A percentile compares a stretch with the other conserved stretches of the same genome.
Evolutionary conservation across 2,329 filamentous ascomycete genomes (phyloP).

Genomic region (Arthrobotrys sphaeroides): DNA sequence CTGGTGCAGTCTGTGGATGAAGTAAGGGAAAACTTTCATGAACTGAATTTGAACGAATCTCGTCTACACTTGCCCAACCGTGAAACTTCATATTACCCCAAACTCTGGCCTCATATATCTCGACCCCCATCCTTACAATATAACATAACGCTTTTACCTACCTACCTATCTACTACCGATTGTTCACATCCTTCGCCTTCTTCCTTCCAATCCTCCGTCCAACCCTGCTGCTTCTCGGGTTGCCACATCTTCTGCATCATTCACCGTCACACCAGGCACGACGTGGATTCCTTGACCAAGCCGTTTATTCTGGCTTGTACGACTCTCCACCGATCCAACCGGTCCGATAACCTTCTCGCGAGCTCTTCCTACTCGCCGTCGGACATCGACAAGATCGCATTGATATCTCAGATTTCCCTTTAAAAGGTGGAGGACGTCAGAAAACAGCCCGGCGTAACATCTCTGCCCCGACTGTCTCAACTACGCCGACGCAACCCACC

Average conservation of each 20-base stretch:
- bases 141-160: not conserved
- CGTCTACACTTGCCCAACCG: slow-evolving; percentile 47
- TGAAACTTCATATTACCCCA: slow-evolving; percentile 13
- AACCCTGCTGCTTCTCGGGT: slow-evolving; percentile 37
- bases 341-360: slow-evolving; percentile 26
- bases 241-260: slow-evolving; percentile 48
- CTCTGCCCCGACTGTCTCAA: slow-evolving; percentile 32
- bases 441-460: slow-evolving; percentile 36
- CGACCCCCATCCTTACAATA: slow-evolving; percentile 7
- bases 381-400: slow-evolving; percentile 26
- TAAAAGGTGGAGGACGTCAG: slow-evolving; percentile 25
- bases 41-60: slow-evolving; percentile 38
- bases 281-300: slow-evolving; percentile 48
- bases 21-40: slow-evolving; percentile 48
- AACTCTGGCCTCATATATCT: slow-evolving; percentile 21
- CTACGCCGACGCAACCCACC: slow-evolving; percentile 22
- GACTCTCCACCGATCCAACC: slow-evolving; percentile 31
- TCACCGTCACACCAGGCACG: slow-evolving; percentile 41
- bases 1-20: slow-evolving; percentile 31
- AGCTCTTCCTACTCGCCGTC: slow-evolving; percentile 26
- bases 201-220: slow-evolving; percentile 29
- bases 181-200: slow-evolving; percentile 1
- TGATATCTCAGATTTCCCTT: slow-evolving; percentile 37
- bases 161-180: not conserved
- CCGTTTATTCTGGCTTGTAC: slow-evolving; percentile 51